A percentile compares a stretch with the other conserved stretches of the same genome.
phyloP scores from a whole-genome alignment of 768 basidiomycete species.

The Atractiella rhizophila region DNA sequence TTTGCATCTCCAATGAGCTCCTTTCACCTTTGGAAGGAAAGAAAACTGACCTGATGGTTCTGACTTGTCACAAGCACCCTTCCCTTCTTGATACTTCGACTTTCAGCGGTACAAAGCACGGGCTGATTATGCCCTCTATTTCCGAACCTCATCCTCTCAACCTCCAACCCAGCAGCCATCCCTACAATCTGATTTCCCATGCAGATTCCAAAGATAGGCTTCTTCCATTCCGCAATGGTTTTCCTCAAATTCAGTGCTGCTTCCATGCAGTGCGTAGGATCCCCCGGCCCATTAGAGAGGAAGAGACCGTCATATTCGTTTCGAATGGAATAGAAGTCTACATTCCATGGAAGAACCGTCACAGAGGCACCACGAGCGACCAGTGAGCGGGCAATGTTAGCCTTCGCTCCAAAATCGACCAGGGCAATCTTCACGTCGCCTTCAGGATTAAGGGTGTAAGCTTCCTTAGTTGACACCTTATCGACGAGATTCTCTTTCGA shows the following conservation, averaged over 20 bases:
- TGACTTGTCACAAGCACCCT: constrained; percentile 89
- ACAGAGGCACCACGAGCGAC: constrained; percentile 73
- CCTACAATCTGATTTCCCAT: constrained; percentile 99
- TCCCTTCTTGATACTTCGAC: constrained; percentile 81
- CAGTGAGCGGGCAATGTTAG: constrained; percentile 82
- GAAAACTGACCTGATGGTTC: constrained; percentile 22
- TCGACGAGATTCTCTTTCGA: constrained; percentile 75
- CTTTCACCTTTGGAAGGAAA: neutral
- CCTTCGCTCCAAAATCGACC: constrained; percentile 90
- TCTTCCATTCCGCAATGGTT: constrained; percentile 68
- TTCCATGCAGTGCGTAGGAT: constrained; percentile 66
- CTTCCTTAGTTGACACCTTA: constrained; percentile 60
- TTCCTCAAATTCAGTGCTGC: constrained; percentile 53
- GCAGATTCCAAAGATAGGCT: constrained; percentile 90
- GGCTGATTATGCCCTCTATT: constrained; percentile 99
- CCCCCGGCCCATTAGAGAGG: constrained; percentile 88
- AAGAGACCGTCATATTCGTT: constrained; percentile 86
- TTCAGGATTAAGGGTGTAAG: constrained; percentile 59
- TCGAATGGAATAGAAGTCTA: constrained; percentile 72
- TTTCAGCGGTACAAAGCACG: constrained; percentile 75
- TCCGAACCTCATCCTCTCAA: constrained; percentile 98
- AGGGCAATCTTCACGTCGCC: constrained; percentile 84
- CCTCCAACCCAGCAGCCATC: constrained; percentile 84
- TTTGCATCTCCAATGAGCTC: constrained; percentile 25
- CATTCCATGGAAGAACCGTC: constrained; percentile 93